phyloP scores from a whole-genome alignment of 345 rosid species.

The Pugionium cornutum region DNA sequence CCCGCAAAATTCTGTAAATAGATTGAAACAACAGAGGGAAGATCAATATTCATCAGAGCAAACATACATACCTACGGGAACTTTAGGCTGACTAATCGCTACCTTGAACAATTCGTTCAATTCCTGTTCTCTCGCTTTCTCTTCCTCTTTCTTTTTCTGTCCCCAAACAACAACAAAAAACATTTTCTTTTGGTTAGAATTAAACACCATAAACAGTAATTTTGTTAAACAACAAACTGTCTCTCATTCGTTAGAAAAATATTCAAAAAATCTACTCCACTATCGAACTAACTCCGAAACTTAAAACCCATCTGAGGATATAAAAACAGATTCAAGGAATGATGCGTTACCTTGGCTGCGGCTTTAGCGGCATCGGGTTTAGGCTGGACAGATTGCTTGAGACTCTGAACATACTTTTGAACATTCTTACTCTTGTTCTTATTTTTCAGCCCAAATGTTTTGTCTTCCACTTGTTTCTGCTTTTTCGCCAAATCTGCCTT shows the following conservation, averaged over 20 bases:
- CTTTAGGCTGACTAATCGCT: conserved; percentile 95
- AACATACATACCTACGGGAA: conserved; percentile 60
- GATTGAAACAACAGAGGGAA: neutral
- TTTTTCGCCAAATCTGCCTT: conserved; percentile 88
- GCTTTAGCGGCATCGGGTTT: conserved; percentile 62
- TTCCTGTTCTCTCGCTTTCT: conserved; percentile 92
- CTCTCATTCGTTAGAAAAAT: neutral
- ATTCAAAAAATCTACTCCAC: neutral
- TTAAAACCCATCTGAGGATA: conserved; percentile 1
- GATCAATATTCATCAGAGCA: neutral
- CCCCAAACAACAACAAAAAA: neutral
- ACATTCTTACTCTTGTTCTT: conserved; percentile 96
- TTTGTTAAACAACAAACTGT: neutral
- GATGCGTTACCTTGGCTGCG: conserved; percentile 64
- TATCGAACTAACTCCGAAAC: conserved; percentile 7
- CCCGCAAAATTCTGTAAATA: neutral
- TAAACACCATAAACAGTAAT: neutral
- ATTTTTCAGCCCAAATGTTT: conserved; percentile 89
- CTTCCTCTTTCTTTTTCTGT: conserved; percentile 99
- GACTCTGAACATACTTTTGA: conserved; percentile 86
- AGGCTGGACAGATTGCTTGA: conserved; percentile 80
- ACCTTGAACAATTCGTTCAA: conserved; percentile 87
- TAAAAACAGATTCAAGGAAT: neutral
- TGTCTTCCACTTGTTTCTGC: conserved; percentile 93
- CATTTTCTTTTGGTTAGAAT: conserved; percentile 8